phyloP scores from a whole-genome alignment of 345 rosid genomes.

The Dovyalis caffra region DNA sequence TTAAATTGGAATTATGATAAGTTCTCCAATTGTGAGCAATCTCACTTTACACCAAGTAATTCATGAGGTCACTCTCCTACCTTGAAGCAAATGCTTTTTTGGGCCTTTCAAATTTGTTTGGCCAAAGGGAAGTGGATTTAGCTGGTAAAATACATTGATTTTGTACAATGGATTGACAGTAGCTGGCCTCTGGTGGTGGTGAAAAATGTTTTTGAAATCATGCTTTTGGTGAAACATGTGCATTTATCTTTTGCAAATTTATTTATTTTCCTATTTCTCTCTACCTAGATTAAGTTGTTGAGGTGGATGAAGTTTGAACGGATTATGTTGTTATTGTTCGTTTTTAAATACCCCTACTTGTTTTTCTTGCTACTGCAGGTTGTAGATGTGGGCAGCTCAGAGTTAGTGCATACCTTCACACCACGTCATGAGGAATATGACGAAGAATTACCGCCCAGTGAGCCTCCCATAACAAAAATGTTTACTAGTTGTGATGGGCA shows the following conservation, averaged over 20 bases:
- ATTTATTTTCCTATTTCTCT: background rate
- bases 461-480: conserved; percentile 89
- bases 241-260: background rate
- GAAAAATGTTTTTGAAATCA: background rate
- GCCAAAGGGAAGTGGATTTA: no score
- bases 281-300: background rate
- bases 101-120: no score
- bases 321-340: background rate
- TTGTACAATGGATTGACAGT: no score
- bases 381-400: conserved; percentile 60
- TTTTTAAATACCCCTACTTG: background rate
- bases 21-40: no score
- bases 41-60: no score
- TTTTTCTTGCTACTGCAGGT: conserved; percentile 35
- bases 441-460: conserved; percentile 45
- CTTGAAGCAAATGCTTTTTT: no score
- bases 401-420: conserved; percentile 55
- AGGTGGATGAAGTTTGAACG: background rate
- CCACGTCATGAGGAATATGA: conserved; percentile 55
- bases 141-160: no score
- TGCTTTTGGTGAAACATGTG: background rate
- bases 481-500: conserved; percentile 81
- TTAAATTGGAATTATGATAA: no score
- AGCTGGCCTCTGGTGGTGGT: no score
- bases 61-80: no score